Conservation (phyloP, 2,329 filamentous ascomycete species). For the Pestalotiopsis sp. region DNA sequence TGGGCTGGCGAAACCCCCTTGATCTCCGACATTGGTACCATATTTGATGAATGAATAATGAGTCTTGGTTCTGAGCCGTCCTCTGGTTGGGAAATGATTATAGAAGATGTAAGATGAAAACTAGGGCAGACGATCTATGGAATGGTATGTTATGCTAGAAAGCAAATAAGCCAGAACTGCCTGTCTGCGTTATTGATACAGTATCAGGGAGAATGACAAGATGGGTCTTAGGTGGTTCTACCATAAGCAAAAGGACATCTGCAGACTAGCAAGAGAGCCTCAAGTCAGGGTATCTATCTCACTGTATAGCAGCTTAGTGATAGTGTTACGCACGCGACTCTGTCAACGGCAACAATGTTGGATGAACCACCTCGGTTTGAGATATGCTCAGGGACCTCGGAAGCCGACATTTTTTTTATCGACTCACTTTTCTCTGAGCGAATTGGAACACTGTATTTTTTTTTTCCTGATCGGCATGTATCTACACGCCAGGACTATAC, state of each 20-base stretch:
- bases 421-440: not conserved
- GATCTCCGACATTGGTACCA: not conserved
- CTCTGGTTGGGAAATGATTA: too few species aligned
- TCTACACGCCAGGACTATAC: not conserved
- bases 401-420: not conserved
- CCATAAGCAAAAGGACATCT: too few species aligned
- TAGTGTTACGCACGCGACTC: not conserved
- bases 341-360: not conserved
- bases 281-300: too few species aligned
- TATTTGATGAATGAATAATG: not conserved
- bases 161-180: too few species aligned
- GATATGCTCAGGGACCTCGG: not conserved
- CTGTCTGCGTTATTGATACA: too few species aligned
- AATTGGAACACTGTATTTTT: not conserved
- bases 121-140: too few species aligned
- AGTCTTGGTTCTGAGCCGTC: not conserved
- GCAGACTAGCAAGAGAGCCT: too few species aligned
- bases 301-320: not conserved
- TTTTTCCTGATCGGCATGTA: not conserved
- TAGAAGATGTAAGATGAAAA: too few species aligned
- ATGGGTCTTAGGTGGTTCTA: too few species aligned
- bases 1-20: not conserved
- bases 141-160: too few species aligned
- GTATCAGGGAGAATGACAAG: too few species aligned
- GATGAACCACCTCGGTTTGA: not conserved